Percentiles rank a stretch among this genome's conserved stretches.
phyloP scores from a whole-genome alignment of 2,329 filamentous ascomycete genomes.

The Venturiaceae sp. region DNA sequence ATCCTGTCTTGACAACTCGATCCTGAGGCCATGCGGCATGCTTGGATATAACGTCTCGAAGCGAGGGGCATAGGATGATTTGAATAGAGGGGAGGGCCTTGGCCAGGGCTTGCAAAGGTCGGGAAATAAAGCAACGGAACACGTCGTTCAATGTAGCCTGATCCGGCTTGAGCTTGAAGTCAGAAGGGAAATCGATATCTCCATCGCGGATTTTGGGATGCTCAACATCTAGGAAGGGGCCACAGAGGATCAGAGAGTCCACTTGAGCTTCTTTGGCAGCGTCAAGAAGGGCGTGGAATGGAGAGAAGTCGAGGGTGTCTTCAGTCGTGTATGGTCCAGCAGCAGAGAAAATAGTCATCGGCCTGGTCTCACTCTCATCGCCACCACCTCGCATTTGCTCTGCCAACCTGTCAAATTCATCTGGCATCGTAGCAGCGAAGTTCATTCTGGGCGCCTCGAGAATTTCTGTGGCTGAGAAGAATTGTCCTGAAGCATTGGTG shows the following conservation, averaged over 20 bases:
- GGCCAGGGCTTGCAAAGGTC: conserved; percentile 60
- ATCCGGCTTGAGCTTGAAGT: conserved; percentile 45
- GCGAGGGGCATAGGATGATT: conserved; percentile 73
- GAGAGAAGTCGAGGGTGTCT: conserved; percentile 83
- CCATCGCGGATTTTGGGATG: conserved; percentile 70
- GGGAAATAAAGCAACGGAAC: conserved; percentile 72
- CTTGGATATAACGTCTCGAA: conserved; percentile 71
- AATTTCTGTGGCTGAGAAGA: conserved; percentile 71
- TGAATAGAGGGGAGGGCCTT: conserved; percentile 65
- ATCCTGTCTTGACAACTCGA: conserved; percentile 57
- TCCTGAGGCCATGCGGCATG: conserved; percentile 84
- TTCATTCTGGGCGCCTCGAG: conserved; percentile 66
- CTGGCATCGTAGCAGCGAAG: conserved; percentile 59
- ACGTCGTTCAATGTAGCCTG: conserved; percentile 70
- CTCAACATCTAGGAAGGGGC: conserved; percentile 85
- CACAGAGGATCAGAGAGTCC: conserved; percentile 70
- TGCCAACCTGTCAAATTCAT: conserved; percentile 57
- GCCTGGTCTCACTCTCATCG: conserved; percentile 47
- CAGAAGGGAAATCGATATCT: conserved; percentile 32
- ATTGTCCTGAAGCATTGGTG: conserved; percentile 75
- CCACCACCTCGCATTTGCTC: conserved; percentile 56
- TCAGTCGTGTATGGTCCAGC: conserved; percentile 89
- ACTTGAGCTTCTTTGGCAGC: conserved; percentile 65
- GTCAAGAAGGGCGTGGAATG: conserved; percentile 70
- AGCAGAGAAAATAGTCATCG: conserved; percentile 67